A percentile compares a stretch with the other conserved stretches of the same genome.
Evolutionary conservation across 1,139 yeast genomes (phyloP).

Genomic region (Dujonia santamariae): DNA sequence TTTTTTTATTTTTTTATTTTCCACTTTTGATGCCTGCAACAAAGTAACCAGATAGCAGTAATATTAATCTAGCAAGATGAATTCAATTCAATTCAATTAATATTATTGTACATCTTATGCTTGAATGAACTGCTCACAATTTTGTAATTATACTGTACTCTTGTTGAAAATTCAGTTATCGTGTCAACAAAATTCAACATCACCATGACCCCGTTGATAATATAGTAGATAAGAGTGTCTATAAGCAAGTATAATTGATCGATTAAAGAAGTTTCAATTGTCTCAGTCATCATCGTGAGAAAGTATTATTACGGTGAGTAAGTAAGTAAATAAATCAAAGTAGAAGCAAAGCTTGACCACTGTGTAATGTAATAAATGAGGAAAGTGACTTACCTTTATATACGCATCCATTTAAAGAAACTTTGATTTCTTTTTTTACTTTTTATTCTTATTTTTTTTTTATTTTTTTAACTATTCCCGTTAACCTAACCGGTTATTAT

Average conservation of each 20-base stretch:
- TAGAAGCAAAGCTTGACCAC: slow-evolving; percentile 1
- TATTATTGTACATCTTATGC: slow-evolving; percentile 30
- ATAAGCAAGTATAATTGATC: slow-evolving; percentile 17
- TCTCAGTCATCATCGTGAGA: neutral
- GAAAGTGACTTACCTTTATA: neutral
- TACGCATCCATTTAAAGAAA: neutral
- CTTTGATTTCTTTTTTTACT: too few relatives aligned
- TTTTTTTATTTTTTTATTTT: too few relatives aligned
- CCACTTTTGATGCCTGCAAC: too few relatives aligned
- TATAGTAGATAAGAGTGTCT: slow-evolving; percentile 27
- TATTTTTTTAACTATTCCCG: too few relatives aligned
- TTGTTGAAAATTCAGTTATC: slow-evolving; percentile 19
- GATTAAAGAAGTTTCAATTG: too few relatives aligned
- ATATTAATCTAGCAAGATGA: too few relatives aligned
- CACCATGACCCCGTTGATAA: slow-evolving; percentile 25
- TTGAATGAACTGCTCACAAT: slow-evolving; percentile 24
- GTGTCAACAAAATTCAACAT: slow-evolving; percentile 23
- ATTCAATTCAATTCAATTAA: slow-evolving; percentile 20
- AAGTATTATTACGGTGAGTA: neutral
- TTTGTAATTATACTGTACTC: slow-evolving; percentile 19
- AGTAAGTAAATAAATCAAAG: neutral
- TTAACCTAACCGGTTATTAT: too few relatives aligned
- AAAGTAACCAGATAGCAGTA: too few relatives aligned
- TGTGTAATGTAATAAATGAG: neutral
- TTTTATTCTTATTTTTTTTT: too few relatives aligned